Percentiles rank a stretch among this genome's conserved stretches.
phyloP scores from a whole-genome alignment of 2,329 filamentous ascomycete species.

The Aureobasidium sp. region DNA sequence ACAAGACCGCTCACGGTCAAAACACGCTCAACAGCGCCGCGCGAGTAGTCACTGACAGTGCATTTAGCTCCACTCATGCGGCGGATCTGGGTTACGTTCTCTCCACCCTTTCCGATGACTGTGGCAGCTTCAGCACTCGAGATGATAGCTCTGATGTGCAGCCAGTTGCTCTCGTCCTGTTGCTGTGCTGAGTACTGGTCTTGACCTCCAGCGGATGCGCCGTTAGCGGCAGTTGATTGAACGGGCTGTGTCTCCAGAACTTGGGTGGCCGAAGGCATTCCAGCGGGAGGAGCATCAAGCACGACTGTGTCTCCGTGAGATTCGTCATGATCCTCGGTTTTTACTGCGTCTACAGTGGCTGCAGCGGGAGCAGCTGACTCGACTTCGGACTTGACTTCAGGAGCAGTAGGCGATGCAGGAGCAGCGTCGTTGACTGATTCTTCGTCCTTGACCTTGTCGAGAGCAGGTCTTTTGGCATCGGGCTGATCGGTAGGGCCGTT shows the following conservation, averaged over 20 bases:
- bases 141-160: slow-evolving; percentile 94
- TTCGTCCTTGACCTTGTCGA: slow-evolving; percentile 71
- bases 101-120: slow-evolving; percentile 95
- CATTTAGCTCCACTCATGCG: slow-evolving; percentile 94
- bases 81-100: slow-evolving; percentile 96
- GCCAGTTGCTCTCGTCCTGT: slow-evolving; percentile 91
- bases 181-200: slow-evolving; percentile 27
- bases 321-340: slow-evolving; percentile 42
- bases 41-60: slow-evolving; percentile 96
- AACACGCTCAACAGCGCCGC: slow-evolving; percentile 94
- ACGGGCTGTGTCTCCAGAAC: slow-evolving; percentile 49
- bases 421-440: slow-evolving; percentile 25
- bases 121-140: slow-evolving; percentile 96
- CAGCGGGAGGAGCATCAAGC: slow-evolving; percentile 52
- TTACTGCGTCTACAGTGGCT: slow-evolving; percentile 27
- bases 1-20: slow-evolving; percentile 94
- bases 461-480: slow-evolving; percentile 90
- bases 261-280: slow-evolving; percentile 30
- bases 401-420: slow-evolving; percentile 13
- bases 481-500: slow-evolving; percentile 87
- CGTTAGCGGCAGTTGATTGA: slow-evolving; percentile 46
- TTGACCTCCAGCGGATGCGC: slow-evolving; percentile 42
- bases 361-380: slow-evolving; percentile 34
- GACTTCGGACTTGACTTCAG: slow-evolving; percentile 20
- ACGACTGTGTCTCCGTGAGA: slow-evolving; percentile 61